Base-by-base conservation (phyloP, 2,329 filamentous ascomycete species). In the Fusarium gaditjirri region DNA sequence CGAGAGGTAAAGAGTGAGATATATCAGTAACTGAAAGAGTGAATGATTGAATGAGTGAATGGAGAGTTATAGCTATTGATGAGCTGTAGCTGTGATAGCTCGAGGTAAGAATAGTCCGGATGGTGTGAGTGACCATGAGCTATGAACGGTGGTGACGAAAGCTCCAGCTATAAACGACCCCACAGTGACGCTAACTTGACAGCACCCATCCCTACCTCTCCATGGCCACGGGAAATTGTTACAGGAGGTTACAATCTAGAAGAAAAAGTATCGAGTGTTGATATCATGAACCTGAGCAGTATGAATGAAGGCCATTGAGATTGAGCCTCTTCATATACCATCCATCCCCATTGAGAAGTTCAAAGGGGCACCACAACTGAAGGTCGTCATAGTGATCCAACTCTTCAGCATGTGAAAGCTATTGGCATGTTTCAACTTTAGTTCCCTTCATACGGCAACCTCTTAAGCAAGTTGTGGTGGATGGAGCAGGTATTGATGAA, bases 141-240 rank as follows among this genome's bases (percentile, higher is more conserved):
- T 23, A 43, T 33, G 8, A 27, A 27, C 21, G 52, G 42, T 49
- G 60, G 68, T 68, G 73, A 75, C 65, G 73, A 71, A 65, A 62
- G 58, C 39, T 50, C 56, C 60, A 31, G 44, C 27, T 46, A 59
- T 35, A 60, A 39, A 59, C 47, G 21, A 39, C 47, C 61, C 71
- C 66, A 41, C 60, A 73, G 38, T 72, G 64, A 69, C 65, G 66
- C 72, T 68, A 55, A 61, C 49, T 44, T 58, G 55, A 63, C 70
- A 71, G 38, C 42, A 53, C 31, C 47, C 47, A 50, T 35, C 31
- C 46, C n/a, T 49, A 10, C n/a, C 11, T 58, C 61, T 64, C 54
- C 38, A 44, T 59, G 41, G 31, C 27, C 25, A 29, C 17, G 16
- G 8, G 35, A 27, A 23, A 29, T 16, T 33, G 33, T 19, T 42